Conservation (phyloP, 345 rosid genomes). For the Salix suchowensis region DNA sequence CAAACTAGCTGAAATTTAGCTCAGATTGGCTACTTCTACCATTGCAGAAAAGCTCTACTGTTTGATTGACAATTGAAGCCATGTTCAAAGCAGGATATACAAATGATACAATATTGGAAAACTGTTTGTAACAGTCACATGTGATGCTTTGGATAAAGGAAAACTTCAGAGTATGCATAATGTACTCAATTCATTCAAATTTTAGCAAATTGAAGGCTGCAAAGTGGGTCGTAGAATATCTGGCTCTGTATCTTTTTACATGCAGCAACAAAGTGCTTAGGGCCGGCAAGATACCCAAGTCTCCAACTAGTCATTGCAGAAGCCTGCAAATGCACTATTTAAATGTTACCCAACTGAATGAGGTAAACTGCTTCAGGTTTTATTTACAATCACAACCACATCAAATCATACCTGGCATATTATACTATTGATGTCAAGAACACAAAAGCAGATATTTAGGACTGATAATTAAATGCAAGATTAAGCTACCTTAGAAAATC, state of each 20-base stretch:
- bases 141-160: not conserved
- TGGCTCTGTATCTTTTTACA: constrained; percentile 95
- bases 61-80: too few relatives aligned
- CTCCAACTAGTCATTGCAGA: constrained; percentile 99
- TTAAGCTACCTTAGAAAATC: too few relatives aligned
- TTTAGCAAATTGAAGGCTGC: not conserved
- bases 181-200: not conserved
- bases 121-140: not conserved
- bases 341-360: constrained; percentile 9
- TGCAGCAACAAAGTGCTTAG: constrained; percentile 85
- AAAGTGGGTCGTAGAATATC: constrained; percentile 36
- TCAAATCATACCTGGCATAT: not conserved
- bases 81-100: not conserved
- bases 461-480: not conserved
- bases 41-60: too few relatives aligned
- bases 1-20: too few relatives aligned
- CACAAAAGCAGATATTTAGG: not conserved
- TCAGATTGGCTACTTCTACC: too few relatives aligned
- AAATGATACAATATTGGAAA: not conserved
- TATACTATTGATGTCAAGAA: not conserved
- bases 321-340: constrained; percentile 48
- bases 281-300: constrained; percentile 89
- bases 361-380: not conserved
- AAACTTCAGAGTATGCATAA: not conserved
- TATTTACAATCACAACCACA: constrained; percentile 1